phyloP scores from a whole-genome alignment of 2,329 filamentous ascomycete species.

The Diaporthe longicolla region DNA sequence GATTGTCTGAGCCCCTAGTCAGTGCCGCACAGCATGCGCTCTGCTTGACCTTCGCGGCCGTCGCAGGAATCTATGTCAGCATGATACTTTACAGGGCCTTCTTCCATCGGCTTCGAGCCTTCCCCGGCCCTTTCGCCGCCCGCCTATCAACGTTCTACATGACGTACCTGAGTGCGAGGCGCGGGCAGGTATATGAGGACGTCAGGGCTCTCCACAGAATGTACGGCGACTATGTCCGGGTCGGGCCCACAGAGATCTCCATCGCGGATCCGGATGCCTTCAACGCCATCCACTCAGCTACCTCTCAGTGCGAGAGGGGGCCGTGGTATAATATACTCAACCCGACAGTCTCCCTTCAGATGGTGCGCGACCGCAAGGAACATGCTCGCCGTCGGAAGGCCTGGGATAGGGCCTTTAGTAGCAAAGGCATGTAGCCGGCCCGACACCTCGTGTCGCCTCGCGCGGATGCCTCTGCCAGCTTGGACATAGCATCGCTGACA shows the following conservation, averaged over 20 bases:
- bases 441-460: background rate
- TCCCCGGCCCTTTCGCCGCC: constrained; percentile 36
- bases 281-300: constrained; percentile 48
- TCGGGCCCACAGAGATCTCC: constrained; percentile 52
- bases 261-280: constrained; percentile 50
- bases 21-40: constrained; percentile 14
- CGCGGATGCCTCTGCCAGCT: background rate
- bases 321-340: constrained; percentile 53
- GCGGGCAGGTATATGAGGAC: constrained; percentile 46
- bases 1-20: constrained; percentile 19
- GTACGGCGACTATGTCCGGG: constrained; percentile 45
- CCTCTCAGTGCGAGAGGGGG: constrained; percentile 51
- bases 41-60: constrained; percentile 11
- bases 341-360: constrained; percentile 50
- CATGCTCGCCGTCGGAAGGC: constrained; percentile 51
- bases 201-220: constrained; percentile 44
- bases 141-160: constrained; percentile 45
- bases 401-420: constrained; percentile 53
- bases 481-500: background rate
- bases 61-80: constrained; percentile 43
- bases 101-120: constrained; percentile 43
- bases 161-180: constrained; percentile 43
- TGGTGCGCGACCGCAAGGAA: constrained; percentile 49
- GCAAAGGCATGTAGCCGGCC: constrained; percentile 45
- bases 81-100: constrained; percentile 46